phyloP scores from a whole-genome alignment of 352 stramenopile genomes.

The Thalassiosira sp. region DNA sequence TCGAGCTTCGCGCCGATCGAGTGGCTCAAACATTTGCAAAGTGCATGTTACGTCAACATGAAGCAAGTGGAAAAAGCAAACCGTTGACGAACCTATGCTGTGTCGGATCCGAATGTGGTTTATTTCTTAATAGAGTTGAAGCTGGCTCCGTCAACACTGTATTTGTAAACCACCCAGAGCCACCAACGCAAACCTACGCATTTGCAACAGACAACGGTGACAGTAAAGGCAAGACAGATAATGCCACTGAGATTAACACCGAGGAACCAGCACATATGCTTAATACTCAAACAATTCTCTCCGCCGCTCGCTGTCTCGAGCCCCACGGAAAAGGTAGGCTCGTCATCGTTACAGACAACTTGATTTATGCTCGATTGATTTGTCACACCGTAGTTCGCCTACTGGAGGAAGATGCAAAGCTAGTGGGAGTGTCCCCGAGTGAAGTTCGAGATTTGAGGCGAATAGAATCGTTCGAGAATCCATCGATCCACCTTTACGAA shows the following conservation, averaged over 20 bases:
- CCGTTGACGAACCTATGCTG: conserved; percentile 70
- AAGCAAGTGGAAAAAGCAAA: background rate
- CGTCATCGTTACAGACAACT: conserved; percentile 80
- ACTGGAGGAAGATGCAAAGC: conserved; percentile 18
- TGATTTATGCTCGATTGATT: conserved; percentile 71
- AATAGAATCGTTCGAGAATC: conserved; percentile 25
- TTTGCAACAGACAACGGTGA: conserved; percentile 32
- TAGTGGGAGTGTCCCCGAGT: conserved; percentile 13
- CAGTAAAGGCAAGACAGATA: background rate
- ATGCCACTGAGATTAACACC: conserved; percentile 17
- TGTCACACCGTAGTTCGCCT: conserved; percentile 54
- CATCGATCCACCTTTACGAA: conserved; percentile 32
- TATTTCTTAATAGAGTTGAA: conserved; percentile 63
- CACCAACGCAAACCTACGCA: conserved; percentile 74
- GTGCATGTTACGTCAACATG: conserved; percentile 25
- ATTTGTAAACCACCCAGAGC: conserved; percentile 81
- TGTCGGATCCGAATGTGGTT: conserved; percentile 68
- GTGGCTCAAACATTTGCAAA: conserved; percentile 73
- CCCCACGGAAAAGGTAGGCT: conserved; percentile 40
- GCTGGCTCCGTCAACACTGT: conserved; percentile 55
- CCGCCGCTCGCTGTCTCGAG: conserved; percentile 58
- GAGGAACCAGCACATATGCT: conserved; percentile 80
- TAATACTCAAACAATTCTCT: conserved; percentile 54
- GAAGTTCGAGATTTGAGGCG: conserved; percentile 37
- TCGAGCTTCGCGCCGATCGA: conserved; percentile 78